Percentiles rank a stretch among this genome's conserved stretches.
Evolutionary conservation across 768 basidiomycete species (phyloP).

Genomic region (Crucibulum laeve): DNA sequence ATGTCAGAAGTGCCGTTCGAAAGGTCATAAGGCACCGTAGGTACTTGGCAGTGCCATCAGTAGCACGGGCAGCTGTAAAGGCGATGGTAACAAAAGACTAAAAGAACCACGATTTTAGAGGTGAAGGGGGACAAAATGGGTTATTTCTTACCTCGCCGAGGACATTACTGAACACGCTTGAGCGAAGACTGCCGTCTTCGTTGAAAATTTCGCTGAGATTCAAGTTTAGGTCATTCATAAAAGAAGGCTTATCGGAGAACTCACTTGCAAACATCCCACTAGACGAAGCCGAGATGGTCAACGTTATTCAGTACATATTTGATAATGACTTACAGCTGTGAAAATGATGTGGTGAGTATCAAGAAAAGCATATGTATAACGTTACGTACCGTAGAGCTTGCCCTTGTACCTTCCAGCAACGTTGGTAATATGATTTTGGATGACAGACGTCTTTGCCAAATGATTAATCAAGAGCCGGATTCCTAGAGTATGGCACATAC

Average conservation of each 20-base stretch:
- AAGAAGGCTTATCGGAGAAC: conserved; percentile 5
- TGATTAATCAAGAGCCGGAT: background rate
- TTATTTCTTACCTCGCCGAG: conserved; percentile 33
- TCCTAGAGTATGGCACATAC: conserved; percentile 13
- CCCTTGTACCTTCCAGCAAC: conserved; percentile 43
- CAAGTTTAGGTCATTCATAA: conserved; percentile 9
- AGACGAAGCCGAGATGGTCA: background rate
- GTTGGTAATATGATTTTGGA: conserved; percentile 42
- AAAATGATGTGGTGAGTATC: background rate
- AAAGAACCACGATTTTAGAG: conserved; percentile 3
- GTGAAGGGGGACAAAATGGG: background rate
- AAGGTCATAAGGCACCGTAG: background rate
- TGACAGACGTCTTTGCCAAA: conserved; percentile 29
- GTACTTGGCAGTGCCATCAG: conserved; percentile 38
- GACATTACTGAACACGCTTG: conserved; percentile 43
- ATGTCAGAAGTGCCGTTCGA: background rate
- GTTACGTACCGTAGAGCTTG: conserved; percentile 32
- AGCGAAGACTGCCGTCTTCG: conserved; percentile 43
- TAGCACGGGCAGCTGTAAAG: conserved; percentile 37
- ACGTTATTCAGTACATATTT: background rate
- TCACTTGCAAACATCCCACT: conserved; percentile 44
- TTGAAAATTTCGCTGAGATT: conserved; percentile 41
- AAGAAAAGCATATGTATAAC: background rate
- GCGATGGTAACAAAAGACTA: conserved; percentile 40
- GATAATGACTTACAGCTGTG: conserved; percentile 4